Base-by-base conservation (phyloP, 2,329 filamentous ascomycete genomes). In the Colletotrichum falcatum region DNA sequence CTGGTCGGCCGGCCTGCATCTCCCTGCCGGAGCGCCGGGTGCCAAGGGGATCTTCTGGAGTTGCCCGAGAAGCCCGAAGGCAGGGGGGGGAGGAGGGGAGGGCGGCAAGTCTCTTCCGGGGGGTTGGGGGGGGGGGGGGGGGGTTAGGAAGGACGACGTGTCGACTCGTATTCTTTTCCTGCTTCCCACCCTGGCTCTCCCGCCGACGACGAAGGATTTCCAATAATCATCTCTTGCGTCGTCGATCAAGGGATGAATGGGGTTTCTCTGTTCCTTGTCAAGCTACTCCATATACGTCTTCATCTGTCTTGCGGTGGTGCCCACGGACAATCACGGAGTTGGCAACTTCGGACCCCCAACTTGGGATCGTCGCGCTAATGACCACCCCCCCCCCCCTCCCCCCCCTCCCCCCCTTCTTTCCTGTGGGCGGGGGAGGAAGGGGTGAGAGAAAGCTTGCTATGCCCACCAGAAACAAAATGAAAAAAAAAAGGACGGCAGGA, bases 321-420 rank as follows among this genome's bases (percentile, higher is more conserved):
- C 48, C 66, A 67, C 69, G 65, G 65, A 69, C 69, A 61, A n/a
- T 61, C 51, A 70, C 69, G 69, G 69, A 71, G 69, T 68, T 71
- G 59, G 46, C 48, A 48, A 55, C 56, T 55, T 70, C 69, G 69
- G 69, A 71, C 61, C 69, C 69, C 69, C 69, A 71, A 71, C 65
- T 71, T 35, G 55, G 42, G 48, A 37, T 49, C 69, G 54, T 42
- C 56, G 68, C 68, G 68, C 65, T 39, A 55, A 54, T 39, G 35
- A 28, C 61, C 64, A 39, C 63, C 49, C 67, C 46, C 62, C 42
- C 5, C 44, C n/a, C 44, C 8, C 9, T 12, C 33, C 33, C 33
- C 33, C 33, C 33, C 33, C 1, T 7, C 11, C 33, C 33, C n/a
- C n/a, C n/a, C n/a, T n/a, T n/a, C n/a, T n/a, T n/a, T n/a, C 8